Base-by-base conservation (phyloP, 139 green algal genomes). In the Closterium sp. region DNA sequence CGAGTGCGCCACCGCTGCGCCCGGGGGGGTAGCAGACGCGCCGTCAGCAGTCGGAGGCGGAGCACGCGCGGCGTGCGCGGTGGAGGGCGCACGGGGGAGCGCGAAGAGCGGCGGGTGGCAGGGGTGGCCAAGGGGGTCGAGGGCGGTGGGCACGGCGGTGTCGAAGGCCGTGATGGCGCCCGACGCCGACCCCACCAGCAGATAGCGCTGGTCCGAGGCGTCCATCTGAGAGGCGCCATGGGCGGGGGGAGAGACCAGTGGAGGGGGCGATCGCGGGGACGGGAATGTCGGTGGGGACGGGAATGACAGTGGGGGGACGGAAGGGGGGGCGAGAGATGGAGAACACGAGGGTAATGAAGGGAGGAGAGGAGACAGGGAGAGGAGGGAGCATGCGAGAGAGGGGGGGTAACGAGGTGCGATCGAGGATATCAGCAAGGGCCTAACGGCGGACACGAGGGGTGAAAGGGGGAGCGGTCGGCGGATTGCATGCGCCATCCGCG, bases 201-300 rank as follows among this genome's bases (percentile, higher is more conserved):
- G 90, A 66, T 92, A 93, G n/a, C 90, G 90, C 55, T 43, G 88
- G 36, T 93, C 90, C 55, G 21, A 3, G 31, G 21, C 5, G 84
- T 93, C 90, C 25, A 93, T 88, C 87, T 93, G 90, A 83, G 86
- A 6, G 33, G 34, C n/a, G n/a, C n/a, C n/a, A n/a, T n/a, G n/a
- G n/a, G n/a, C n/a, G n/a, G n/a, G n/a, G n/a, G n/a, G n/a, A n/a
- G n/a, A n/a, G n/a, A n/a, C n/a, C n/a, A n/a, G n/a, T n/a, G n/a
- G n/a, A n/a, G n/a, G n/a, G n/a, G n/a, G n/a, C n/a, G n/a, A n/a
- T n/a, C n/a, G n/a, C n/a, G n/a, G n/a, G n/a, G n/a, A n/a, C n/a
- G n/a, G n/a, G n/a, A n/a, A n/a, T n/a, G n/a, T n/a, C n/a, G n/a
- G n/a, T n/a, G n/a, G n/a, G n/a, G n/a, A n/a, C n/a, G n/a, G n/a